Base-by-base conservation (phyloP, 768 basidiomycete genomes). In the Trametes sanguinea region DNA sequence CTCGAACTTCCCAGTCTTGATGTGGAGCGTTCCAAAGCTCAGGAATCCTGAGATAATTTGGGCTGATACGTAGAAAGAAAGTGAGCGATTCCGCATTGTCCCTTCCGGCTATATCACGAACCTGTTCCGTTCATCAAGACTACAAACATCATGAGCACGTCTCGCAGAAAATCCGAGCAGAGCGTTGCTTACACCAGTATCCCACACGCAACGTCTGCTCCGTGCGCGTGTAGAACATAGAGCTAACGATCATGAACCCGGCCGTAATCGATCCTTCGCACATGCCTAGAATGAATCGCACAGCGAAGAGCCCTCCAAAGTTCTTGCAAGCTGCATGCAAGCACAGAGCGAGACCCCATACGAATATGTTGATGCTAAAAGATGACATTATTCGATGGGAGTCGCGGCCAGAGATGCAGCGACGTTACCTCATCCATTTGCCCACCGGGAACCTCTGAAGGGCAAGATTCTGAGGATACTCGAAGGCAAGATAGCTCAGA, bases 51-150 rank as follows among this genome's bases (percentile, higher is more conserved):
- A 79, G 39, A 90, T 82, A 39, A 90, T 89, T 72, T 87, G 85
- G 6, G 89, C 88, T 87, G 61, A 27, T 59, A n/a, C 50, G 29
- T 16, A 17, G 27, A n/a, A 54, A 45, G 6, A 2, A 48, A 7
- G 13, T 29, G 4, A 27, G 37, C 54, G 14, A 59, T 32, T 13
- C 13, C 13, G 9, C n/a, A 40, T 40, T 37, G 43, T n/a, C 2
- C 8, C 42, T 3, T 59, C 29, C 13, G 30, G 50, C 44, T 1
- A 6, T 35, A 6, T 14, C 51, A 57, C 74, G 51, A 65, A 84
- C 88, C 87, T 65, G 83, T 84, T 8, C 89, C 89, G 51, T 89
- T 89, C 89, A 90, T 90, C 57, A 90, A 74, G 68, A 89, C 88
- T 88, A 50, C 14, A 16, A 22, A 30, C 22, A 22, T 22, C 22